Evolutionary conservation across 495 filamentous ascomycete genomes (phyloP).

Genomic region (Penicillium nucicola): DNA sequence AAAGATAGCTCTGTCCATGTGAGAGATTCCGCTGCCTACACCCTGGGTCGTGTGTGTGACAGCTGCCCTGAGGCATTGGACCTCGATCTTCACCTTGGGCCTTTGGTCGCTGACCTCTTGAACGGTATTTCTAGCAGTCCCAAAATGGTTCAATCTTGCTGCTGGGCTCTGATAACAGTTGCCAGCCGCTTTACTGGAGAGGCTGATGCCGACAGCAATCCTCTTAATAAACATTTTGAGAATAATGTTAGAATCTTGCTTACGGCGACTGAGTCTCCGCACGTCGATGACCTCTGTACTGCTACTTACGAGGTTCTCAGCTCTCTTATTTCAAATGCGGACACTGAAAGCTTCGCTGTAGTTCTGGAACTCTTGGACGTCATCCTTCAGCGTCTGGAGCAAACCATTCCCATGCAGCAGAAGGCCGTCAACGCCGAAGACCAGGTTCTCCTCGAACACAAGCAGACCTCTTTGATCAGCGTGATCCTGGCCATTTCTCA

Average conservation of each 20-base stretch:
- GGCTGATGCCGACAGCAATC: constrained; percentile 69
- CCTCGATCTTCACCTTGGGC: constrained; percentile 71
- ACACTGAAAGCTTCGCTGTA: constrained; percentile 75
- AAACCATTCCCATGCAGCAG: constrained; percentile 83
- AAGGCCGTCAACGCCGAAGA: constrained; percentile 97
- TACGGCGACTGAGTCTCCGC: constrained; percentile 74
- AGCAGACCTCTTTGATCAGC: constrained; percentile 91
- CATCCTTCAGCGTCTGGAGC: constrained; percentile 82
- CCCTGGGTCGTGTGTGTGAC: constrained; percentile 93
- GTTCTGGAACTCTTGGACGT: constrained; percentile 81
- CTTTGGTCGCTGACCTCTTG: constrained; percentile 82
- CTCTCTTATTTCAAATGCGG: constrained; percentile 85
- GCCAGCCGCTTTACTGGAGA: constrained; percentile 92
- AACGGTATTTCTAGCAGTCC: constrained; percentile 83
- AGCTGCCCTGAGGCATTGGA: constrained; percentile 85
- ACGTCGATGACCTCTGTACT: constrained; percentile 91
- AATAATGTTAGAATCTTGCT: constrained; percentile 83
- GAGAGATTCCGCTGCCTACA: constrained; percentile 95
- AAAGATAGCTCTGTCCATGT: constrained; percentile 83
- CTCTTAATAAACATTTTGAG: constrained; percentile 88
- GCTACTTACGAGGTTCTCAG: constrained; percentile 96
- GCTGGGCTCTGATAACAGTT: constrained; percentile 98
- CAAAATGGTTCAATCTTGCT: constrained; percentile 97
- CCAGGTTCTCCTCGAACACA: constrained; percentile 88
- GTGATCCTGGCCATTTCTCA: constrained; percentile 89